Conservation (phyloP, 208 protist species). For the Acanthamoeba sp. region DNA sequence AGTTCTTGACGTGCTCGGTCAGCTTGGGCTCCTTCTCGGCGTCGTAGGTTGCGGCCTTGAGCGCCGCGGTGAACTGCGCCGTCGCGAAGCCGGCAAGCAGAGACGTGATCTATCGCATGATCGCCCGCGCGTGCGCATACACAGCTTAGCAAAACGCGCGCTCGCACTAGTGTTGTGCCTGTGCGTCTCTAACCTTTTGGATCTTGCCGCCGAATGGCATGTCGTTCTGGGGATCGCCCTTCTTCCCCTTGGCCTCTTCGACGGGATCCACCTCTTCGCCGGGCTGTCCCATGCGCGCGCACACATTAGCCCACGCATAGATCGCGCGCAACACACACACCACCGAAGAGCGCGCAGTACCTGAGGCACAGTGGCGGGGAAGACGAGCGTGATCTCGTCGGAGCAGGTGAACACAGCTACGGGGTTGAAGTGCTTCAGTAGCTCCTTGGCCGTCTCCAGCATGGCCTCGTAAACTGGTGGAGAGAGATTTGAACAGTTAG, state of each 20-base stretch:
- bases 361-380: constrained; percentile 46
- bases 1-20: constrained; percentile 43
- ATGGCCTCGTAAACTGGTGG: constrained; percentile 83
- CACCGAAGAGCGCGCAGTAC: not conserved
- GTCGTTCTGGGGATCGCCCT: not conserved
- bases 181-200: constrained; percentile 75
- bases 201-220: constrained; percentile 79
- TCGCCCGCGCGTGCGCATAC: too few species aligned
- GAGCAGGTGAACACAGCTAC: constrained; percentile 76
- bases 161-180: too few species aligned
- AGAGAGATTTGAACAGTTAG: too few species aligned
- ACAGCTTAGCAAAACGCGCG: too few species aligned
- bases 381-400: constrained; percentile 86
- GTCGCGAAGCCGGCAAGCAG: constrained; percentile 78
- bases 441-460: constrained; percentile 75
- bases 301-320: too few species aligned
- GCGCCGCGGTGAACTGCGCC: constrained; percentile 75
- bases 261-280: not conserved
- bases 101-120: constrained; percentile 33
- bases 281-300: not conserved
- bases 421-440: constrained; percentile 80
- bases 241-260: not conserved
- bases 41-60: constrained; percentile 67
- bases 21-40: constrained; percentile 24
- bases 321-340: not conserved